A percentile compares a stretch with the other conserved stretches of the same genome.
Evolutionary conservation across 129 eudicot species (phyloP).

Genomic region (Erigeron canadensis): DNA sequence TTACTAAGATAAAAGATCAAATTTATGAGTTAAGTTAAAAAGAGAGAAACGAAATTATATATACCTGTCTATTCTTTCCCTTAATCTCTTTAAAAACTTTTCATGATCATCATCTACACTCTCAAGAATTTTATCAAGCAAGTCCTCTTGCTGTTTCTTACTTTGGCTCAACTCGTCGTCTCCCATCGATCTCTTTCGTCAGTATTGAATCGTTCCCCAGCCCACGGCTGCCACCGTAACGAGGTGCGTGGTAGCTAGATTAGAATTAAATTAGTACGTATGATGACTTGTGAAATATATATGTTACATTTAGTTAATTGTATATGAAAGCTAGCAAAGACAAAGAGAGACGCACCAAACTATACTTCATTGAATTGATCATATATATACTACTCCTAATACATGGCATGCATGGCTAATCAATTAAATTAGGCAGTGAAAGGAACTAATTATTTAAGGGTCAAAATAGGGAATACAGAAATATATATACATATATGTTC

Average conservation of each 20-base stretch:
- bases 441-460: no score
- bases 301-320: not conserved
- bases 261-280: not conserved
- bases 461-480: not conserved
- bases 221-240: not conserved
- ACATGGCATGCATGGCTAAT: not conserved
- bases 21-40: no score
- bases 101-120: conserved; percentile 28
- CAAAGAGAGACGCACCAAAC: not conserved
- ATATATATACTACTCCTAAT: not conserved
- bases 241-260: not conserved
- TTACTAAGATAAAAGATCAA: not conserved
- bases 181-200: not conserved
- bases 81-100: conserved; percentile 17
- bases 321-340: not conserved
- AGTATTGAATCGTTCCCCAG: not conserved
- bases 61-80: conserved; percentile 34
- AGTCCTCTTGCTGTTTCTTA: conserved; percentile 7
- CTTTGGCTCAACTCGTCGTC: not conserved
- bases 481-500: not conserved
- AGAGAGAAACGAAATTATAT: no score
- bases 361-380: not conserved
- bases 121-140: conserved; percentile 15
- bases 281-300: not conserved
- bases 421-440: not conserved